phyloP scores from a whole-genome alignment of 1,139 yeast genomes.

The Pneumocystis wakefieldiae region DNA sequence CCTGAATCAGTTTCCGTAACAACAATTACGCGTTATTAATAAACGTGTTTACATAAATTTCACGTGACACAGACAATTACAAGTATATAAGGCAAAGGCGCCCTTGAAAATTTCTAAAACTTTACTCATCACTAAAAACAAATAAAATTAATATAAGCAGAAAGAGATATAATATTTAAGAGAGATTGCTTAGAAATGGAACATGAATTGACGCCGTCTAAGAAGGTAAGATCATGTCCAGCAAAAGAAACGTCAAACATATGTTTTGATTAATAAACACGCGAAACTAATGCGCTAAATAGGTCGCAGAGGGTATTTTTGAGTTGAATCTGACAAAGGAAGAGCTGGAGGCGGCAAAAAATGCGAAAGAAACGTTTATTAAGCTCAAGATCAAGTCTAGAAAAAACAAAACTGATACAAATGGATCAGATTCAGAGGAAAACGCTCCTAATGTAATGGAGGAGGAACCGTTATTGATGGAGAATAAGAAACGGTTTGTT shows the following conservation, averaged over 20 bases:
- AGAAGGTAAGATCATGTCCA: background rate
- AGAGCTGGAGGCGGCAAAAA: background rate
- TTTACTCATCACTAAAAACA: no score
- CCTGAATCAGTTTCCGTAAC: no score
- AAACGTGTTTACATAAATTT: no score
- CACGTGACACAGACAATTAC: no score
- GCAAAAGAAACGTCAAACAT: background rate
- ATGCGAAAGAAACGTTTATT: background rate
- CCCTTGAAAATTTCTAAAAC: no score
- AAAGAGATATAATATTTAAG: background rate
- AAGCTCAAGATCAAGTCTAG: background rate
- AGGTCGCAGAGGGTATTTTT: background rate
- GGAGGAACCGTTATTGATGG: slow-evolving; percentile 77
- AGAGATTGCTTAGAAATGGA: background rate
- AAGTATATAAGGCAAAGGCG: no score
- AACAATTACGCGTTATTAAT: no score
- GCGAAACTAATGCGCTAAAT: background rate
- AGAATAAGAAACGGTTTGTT: slow-evolving; percentile 82
- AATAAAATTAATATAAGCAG: no score
- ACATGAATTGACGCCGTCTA: background rate
- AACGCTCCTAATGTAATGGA: slow-evolving; percentile 15
- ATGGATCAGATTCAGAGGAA: background rate
- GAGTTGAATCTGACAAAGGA: background rate
- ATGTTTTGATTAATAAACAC: background rate
- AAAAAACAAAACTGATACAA: background rate